A percentile compares a stretch with the other conserved stretches of the same genome.
Conservation (phyloP, 129 eudicot species). For the Flaveria bidentis region DNA sequence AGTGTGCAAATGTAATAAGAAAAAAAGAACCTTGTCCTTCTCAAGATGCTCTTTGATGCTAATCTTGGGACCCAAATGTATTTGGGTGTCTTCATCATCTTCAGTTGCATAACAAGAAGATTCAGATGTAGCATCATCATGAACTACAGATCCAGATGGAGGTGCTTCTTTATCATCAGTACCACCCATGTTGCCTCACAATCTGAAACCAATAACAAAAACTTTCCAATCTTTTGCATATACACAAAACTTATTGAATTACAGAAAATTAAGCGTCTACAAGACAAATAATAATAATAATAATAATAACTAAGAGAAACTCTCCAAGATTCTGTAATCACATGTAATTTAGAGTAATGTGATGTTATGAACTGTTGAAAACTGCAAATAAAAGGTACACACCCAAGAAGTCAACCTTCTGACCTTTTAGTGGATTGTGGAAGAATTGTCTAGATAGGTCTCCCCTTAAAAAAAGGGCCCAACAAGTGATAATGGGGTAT, state of each 20-base stretch:
- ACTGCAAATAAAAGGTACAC: background rate
- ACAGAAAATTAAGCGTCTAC: constrained; percentile 20
- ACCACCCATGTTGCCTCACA: constrained; percentile 43
- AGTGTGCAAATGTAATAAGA: constrained; percentile 15
- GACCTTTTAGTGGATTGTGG: constrained; percentile 14
- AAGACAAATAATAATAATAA: background rate
- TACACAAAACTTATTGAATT: background rate
- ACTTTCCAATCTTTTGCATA: background rate
- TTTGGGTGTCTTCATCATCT: constrained; percentile 65
- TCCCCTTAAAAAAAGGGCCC: background rate
- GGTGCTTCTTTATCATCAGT: constrained; percentile 43
- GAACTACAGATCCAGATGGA: constrained; percentile 38
- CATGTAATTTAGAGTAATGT: constrained; percentile 17
- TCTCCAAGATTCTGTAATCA: constrained; percentile 20
- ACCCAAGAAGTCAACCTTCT: background rate
- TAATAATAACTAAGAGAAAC: constrained; percentile 2
- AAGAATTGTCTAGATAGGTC: constrained; percentile 11
- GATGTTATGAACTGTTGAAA: constrained; percentile 14
- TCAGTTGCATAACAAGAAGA: constrained; percentile 60
- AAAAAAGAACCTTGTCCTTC: constrained; percentile 69
- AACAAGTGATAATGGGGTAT: constrained; percentile 14
- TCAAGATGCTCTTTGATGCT: constrained; percentile 77
- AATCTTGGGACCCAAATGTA: constrained; percentile 72
- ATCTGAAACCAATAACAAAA: constrained; percentile 16
- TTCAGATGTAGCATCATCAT: constrained; percentile 51